Evolutionary conservation across 148 eudicot species (phyloP).

Genomic region (Chenopodium quinoa): DNA sequence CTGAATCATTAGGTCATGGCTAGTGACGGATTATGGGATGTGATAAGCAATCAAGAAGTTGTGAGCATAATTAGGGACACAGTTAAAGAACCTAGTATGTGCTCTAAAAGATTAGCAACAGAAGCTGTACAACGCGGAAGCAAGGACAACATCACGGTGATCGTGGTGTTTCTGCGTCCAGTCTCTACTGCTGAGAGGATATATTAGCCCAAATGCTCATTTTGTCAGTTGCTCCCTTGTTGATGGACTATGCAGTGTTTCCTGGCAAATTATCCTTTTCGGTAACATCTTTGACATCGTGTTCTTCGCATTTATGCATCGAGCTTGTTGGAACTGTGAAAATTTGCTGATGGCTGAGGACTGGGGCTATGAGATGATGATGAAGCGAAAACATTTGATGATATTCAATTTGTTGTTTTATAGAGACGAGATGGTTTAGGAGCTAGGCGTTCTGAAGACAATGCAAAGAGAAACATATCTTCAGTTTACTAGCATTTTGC

Average conservation of each 20-base stretch:
- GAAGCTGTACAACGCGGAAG: constrained; percentile 92
- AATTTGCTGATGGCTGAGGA: background rate
- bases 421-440: no score
- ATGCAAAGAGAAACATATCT: no score
- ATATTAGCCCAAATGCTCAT: constrained; percentile 33
- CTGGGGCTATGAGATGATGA: background rate
- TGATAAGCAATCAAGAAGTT: constrained; percentile 62
- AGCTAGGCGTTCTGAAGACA: no score
- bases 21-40: constrained; percentile 97
- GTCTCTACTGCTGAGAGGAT: constrained; percentile 96
- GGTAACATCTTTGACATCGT: background rate
- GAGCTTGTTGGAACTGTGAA: background rate
- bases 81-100: constrained; percentile 90
- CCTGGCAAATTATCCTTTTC: background rate
- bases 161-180: constrained; percentile 74
- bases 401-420: no score
- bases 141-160: constrained; percentile 88
- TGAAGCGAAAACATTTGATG: background rate
- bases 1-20: constrained; percentile 71
- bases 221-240: background rate
- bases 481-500: no score
- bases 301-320: background rate
- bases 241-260: background rate
- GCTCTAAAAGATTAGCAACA: constrained; percentile 90
- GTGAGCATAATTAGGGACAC: constrained; percentile 76